Base-by-base conservation (phyloP, 768 basidiomycete species). In the Podaxis pistillaris region DNA sequence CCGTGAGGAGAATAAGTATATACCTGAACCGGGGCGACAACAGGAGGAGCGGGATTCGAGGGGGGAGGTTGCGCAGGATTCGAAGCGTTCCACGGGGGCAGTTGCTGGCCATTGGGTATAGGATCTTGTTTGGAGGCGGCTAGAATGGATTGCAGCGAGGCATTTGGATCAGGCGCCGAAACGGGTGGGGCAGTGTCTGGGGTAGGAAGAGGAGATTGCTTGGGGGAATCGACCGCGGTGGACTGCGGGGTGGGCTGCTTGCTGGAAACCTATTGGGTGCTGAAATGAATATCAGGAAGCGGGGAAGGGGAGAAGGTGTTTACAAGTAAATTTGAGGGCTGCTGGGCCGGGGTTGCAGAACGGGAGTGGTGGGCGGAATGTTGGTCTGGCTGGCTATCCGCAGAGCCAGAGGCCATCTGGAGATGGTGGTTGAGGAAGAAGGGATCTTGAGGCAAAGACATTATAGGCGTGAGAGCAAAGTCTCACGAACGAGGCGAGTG, bases 111-210 rank as follows among this genome's bases (percentile, higher is more conserved):
- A 70, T 76, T 62, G 73, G 83, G 64, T 64, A 72, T 38, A 68
- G 74, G 52, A 70, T 82, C 69, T 72, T 80, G 71, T 75, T 79
- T 73, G 71, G 84, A 64, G 30, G 86, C 82, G 15, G 83, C 80
- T 67, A 86, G 72, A 62, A 84, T 81, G 53, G 83, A 82, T 62
- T 83, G 81, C 56, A 81, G 76, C 56, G 78, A 81, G 28, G 75
- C 78, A 73, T 76, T 79, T 52, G 78, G 79, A 67, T 79, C 80
- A n/a, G 76, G 63, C 22, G 73, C 51, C 33, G 74, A 64, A 55
- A 73, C 68, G n/a, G 71, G 69, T 9, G 71, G 67, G 11, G 67
- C 55, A 7, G 68, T 52, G 33, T 67, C 66, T 30, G 73, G 67
- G 66, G 66, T 66, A 36, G 73, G 66, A 26, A 77, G 67, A 36